Base-by-base conservation (phyloP, 768 basidiomycete species). In the Daedaleopsis nitida region DNA sequence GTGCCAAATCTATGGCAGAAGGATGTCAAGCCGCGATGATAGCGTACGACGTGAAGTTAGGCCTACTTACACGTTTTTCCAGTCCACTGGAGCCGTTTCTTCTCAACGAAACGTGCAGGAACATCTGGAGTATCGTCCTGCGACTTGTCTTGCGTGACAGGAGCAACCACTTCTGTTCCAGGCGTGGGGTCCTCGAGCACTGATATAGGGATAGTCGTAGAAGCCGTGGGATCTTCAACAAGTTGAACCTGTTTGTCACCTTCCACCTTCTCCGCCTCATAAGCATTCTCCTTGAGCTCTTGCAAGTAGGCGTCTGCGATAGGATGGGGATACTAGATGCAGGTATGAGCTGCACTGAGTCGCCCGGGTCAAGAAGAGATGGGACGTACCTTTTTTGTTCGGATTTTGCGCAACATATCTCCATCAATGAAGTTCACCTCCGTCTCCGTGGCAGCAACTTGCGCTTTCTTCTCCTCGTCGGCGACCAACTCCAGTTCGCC, bases 81-180 rank as follows among this genome's bases (percentile, higher is more conserved):
- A 9, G 80, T 75, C 93, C 96, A 98, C 67, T 92, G 76, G 47
- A 98, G 71, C 54, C 92, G 79, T 71, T 86, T 93, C 78, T 98
- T 98, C 77, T 99, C 97, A 13, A 76, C 72, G 47, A 89, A 86
- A 32, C 92, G 81, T 23, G 84, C 65, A 1, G 84, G 86, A 1
- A 88, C 86, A 66, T 96, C 94, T 2, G 87, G 85, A 0, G 78
- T 79, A 66, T 90, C 90, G 2, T 61, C 66, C 56, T 81, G 80
- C 7, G 72, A 67, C 3, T 44, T 51, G 3, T 67, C 64, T 32
- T 32, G 27, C 7, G 27, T 32, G 23, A 68, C 69, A 34, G 77
- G 68, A 12, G 21, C 42, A 27, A 16, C 51, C 16, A 12, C 17
- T 52, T 27, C n/a, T 55, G 43, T 13, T 24, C 49, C 21, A 52